These are phyloP conservation scores for Botrytis hyacinthi DNA, from an alignment of 2,329 filamentous ascomycete species.

Conservation along the genomic window DNA sequence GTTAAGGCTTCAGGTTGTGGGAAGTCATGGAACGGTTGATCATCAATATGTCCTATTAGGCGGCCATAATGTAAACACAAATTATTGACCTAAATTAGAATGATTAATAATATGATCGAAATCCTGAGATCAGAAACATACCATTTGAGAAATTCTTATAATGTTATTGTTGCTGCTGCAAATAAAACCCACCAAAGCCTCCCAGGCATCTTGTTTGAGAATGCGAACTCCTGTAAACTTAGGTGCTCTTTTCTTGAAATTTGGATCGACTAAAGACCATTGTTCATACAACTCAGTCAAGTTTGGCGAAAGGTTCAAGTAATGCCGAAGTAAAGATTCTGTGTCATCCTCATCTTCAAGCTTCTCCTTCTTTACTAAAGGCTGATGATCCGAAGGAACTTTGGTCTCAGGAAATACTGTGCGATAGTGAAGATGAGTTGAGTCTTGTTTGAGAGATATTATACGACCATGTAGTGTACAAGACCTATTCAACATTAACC, in stretches of 20 bases:
- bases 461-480: constrained; percentile 85
- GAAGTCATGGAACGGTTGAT: constrained; percentile 81
- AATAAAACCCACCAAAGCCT: constrained; percentile 89
- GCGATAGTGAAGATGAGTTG: constrained; percentile 74
- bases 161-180: constrained; percentile 99
- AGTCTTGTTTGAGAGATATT: constrained; percentile 79
- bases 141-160: constrained; percentile 91
- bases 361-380: constrained; percentile 41
- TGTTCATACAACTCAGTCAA: constrained; percentile 74
- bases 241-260: constrained; percentile 84
- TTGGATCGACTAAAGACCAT: constrained; percentile 82
- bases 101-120: neutral
- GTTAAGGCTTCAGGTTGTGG: constrained; percentile 73
- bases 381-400: constrained; percentile 40
- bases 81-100: constrained; percentile 64
- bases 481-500: constrained; percentile 51
- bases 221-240: constrained; percentile 91
- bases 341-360: constrained; percentile 62
- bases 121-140: constrained; percentile 37
- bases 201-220: constrained; percentile 92
- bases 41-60: constrained; percentile 67
- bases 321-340: constrained; percentile 71
- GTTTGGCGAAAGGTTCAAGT: constrained; percentile 82
- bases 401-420: constrained; percentile 55
- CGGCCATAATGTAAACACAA: constrained; percentile 83